These are phyloP conservation scores for Microbotryum intermedium DNA, from an alignment of 1,284 basidiomycete genomes.

Conservation along the genomic window DNA sequence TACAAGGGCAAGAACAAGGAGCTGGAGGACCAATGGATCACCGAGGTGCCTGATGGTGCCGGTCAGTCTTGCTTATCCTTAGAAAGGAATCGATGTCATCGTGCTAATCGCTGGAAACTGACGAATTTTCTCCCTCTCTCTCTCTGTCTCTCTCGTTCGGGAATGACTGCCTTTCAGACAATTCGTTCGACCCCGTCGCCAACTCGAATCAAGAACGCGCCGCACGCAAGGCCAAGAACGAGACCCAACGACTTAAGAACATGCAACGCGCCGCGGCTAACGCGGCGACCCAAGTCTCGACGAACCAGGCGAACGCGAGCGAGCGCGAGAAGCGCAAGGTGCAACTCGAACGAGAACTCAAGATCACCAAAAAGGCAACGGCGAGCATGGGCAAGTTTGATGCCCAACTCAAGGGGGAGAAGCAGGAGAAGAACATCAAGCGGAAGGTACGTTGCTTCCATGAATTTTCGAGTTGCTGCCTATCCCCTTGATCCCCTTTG, in stretches of 20 bases:
- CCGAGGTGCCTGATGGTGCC: slow-evolving; percentile 76
- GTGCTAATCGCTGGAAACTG: not conserved
- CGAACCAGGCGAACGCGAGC: slow-evolving; percentile 8
- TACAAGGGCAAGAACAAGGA: slow-evolving; percentile 83
- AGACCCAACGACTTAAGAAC: slow-evolving; percentile 70
- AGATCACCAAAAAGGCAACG: slow-evolving; percentile 72
- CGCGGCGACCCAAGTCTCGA: slow-evolving; percentile 23
- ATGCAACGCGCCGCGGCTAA: slow-evolving; percentile 50
- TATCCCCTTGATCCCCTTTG: no score
- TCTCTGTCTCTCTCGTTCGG: slow-evolving; percentile 12
- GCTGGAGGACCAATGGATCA: slow-evolving; percentile 81
- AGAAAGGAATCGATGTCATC: slow-evolving; percentile 15
- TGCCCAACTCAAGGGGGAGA: slow-evolving; percentile 79
- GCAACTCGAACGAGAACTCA: slow-evolving; percentile 68
- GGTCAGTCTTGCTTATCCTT: slow-evolving; percentile 48
- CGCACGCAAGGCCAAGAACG: slow-evolving; percentile 72
- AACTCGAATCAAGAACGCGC: slow-evolving; percentile 68
- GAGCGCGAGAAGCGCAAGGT: slow-evolving; percentile 54
- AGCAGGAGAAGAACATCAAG: slow-evolving; percentile 77
- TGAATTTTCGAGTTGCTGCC: slow-evolving; percentile 1
- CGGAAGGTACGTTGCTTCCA: slow-evolving; percentile 64
- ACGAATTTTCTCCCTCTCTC: not conserved
- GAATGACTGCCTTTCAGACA: slow-evolving; percentile 48
- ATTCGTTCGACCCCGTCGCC: slow-evolving; percentile 68
- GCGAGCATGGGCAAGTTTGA: slow-evolving; percentile 86